These are phyloP conservation scores for Dalbergia cochinchinensis DNA, from an alignment of 306 rosid genomes.

Conservation along the genomic window DNA sequence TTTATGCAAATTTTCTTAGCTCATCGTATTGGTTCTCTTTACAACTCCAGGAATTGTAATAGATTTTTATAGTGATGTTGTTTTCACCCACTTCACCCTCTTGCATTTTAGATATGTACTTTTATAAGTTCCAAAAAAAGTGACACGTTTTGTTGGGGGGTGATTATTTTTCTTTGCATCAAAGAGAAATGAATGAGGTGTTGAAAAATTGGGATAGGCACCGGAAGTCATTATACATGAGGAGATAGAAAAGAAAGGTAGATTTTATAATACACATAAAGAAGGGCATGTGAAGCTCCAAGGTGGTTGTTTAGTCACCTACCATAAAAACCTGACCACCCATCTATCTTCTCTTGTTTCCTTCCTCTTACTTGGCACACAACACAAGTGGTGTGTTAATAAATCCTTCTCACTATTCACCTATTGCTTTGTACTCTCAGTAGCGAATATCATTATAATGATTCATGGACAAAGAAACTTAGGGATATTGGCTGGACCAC, in stretches of 20 bases:
- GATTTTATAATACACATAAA: slow-evolving; percentile 60
- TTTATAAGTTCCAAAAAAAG: slow-evolving; percentile 54
- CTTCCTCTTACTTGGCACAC: slow-evolving; percentile 55
- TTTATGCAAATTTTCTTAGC: slow-evolving; percentile 27
- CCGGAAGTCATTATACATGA: slow-evolving; percentile 51
- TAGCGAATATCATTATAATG: slow-evolving; percentile 48
- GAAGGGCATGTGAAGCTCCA: slow-evolving; percentile 62
- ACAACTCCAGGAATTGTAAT: slow-evolving; percentile 44
- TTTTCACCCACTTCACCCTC: slow-evolving; percentile 32
- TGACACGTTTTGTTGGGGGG: slow-evolving; percentile 48
- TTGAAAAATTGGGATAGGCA: slow-evolving; percentile 60
- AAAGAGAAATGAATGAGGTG: slow-evolving; percentile 72
- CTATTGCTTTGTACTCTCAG: slow-evolving; percentile 40
- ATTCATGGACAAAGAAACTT: slow-evolving; percentile 31
- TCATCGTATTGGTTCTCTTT: slow-evolving; percentile 41
- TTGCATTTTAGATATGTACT: slow-evolving; percentile 24
- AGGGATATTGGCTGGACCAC: slow-evolving; percentile 58
- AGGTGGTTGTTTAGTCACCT: slow-evolving; percentile 99
- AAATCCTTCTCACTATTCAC: slow-evolving; percentile 54
- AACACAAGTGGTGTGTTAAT: slow-evolving; percentile 60
- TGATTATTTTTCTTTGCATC: slow-evolving; percentile 62
- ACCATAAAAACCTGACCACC: slow-evolving; percentile 85
- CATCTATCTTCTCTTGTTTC: slow-evolving; percentile 56
- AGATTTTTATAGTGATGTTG: slow-evolving; percentile 35
- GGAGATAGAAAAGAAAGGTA: slow-evolving; percentile 46